phyloP scores from a whole-genome alignment of 2,329 filamentous ascomycete genomes.

The Lachnellula hyalina region DNA sequence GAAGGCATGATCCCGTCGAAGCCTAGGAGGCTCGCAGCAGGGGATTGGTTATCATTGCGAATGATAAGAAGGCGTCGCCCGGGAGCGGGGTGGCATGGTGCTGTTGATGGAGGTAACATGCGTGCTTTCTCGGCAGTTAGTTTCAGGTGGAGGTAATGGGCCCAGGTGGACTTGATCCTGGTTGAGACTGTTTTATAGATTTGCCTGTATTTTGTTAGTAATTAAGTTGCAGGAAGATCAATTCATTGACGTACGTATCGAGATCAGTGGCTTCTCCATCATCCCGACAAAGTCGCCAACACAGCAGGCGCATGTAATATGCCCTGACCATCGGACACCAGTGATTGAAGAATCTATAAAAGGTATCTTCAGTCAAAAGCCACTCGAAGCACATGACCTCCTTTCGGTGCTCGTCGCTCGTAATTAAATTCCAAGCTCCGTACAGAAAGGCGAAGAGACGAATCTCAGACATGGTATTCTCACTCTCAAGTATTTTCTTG shows the following conservation, averaged over 20 bases:
- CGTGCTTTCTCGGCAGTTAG: slow-evolving; percentile 48
- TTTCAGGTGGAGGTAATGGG: slow-evolving; percentile 56
- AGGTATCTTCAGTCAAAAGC: slow-evolving; percentile 55
- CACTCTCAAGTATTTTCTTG: slow-evolving; percentile 61
- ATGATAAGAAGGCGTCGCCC: slow-evolving; percentile 65
- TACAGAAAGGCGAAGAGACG: slow-evolving; percentile 65
- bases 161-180: slow-evolving; percentile 56
- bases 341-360: slow-evolving; percentile 64
- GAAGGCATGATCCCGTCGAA: slow-evolving; percentile 51
- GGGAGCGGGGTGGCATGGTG: slow-evolving; percentile 64
- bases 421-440: slow-evolving; percentile 57
- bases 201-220: slow-evolving; percentile 38
- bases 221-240: background rate
- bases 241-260: slow-evolving; percentile 47
- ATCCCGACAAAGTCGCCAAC: slow-evolving; percentile 63
- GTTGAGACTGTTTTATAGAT: slow-evolving; percentile 54
- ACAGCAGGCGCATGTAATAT: slow-evolving; percentile 67
- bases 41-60: slow-evolving; percentile 51
- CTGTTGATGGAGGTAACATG: slow-evolving; percentile 50
- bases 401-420: slow-evolving; percentile 51
- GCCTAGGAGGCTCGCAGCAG: slow-evolving; percentile 41
- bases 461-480: slow-evolving; percentile 68
- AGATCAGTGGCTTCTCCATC: slow-evolving; percentile 47
- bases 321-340: slow-evolving; percentile 77
- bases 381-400: slow-evolving; percentile 56